A percentile compares a stretch with the other conserved stretches of the same genome.
These are phyloP conservation scores for grape (Vitis vinifera) DNA, from an alignment of 164 flowering plant species.

Conservation along the genomic window ASM3070453v1 NC_081809.1:8895501-8896000, in stretches of 20 bases:
- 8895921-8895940: background rate
- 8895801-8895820: no score
- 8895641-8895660: background rate
- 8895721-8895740: no score
- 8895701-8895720: no score
- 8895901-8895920: no score
- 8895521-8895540: conserved; percentile 14
- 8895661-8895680: background rate
- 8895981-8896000: background rate
- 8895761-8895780: background rate
- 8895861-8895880: no score
- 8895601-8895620: background rate
- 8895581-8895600: background rate
- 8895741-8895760: background rate
- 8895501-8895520: conserved; percentile 9
- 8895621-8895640: background rate
- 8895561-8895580: conserved; percentile 6
- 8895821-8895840: no score
- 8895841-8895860: no score
- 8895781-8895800: no score
- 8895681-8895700: background rate
- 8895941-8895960: background rate
- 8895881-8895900: no score
- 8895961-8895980: background rate
- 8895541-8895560: conserved; percentile 6